These are phyloP conservation scores for Sarocladiaceae sp. DNA, from an alignment of 2,329 filamentous ascomycete genomes.

Conservation along the genomic window DNA sequence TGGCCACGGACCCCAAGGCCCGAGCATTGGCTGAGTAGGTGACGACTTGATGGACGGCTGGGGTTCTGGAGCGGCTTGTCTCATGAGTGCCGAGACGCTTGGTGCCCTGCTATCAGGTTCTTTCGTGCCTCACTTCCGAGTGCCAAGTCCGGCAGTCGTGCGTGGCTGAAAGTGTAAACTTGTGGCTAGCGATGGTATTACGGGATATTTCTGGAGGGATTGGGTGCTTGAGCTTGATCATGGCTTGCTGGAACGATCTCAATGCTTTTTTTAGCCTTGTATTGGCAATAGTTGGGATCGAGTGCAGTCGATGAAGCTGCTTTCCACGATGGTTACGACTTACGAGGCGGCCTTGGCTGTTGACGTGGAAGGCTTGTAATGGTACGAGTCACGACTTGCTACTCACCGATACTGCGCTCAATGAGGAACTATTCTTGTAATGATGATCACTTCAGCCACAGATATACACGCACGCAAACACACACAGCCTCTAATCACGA, in stretches of 20 bases:
- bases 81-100: conserved; percentile 1
- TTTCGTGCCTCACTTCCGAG: not conserved
- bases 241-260: not conserved
- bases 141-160: not conserved
- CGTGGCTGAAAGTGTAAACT: not conserved
- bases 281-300: not conserved
- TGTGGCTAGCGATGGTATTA: not conserved
- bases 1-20: no score
- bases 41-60: no score
- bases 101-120: not conserved
- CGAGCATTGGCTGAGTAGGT: no score
- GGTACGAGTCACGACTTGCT: not conserved
- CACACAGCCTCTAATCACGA: no score
- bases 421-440: no score
- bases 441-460: no score
- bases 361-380: not conserved
- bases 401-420: no score
- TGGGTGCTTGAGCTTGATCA: not conserved
- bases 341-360: not conserved
- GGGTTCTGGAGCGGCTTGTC: not conserved
- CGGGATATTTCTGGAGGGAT: not conserved
- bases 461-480: no score
- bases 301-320: not conserved
- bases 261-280: not conserved
- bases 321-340: not conserved